phyloP scores from a whole-genome alignment of 1,284 basidiomycete species.

The Afroboletus lepidellus region DNA sequence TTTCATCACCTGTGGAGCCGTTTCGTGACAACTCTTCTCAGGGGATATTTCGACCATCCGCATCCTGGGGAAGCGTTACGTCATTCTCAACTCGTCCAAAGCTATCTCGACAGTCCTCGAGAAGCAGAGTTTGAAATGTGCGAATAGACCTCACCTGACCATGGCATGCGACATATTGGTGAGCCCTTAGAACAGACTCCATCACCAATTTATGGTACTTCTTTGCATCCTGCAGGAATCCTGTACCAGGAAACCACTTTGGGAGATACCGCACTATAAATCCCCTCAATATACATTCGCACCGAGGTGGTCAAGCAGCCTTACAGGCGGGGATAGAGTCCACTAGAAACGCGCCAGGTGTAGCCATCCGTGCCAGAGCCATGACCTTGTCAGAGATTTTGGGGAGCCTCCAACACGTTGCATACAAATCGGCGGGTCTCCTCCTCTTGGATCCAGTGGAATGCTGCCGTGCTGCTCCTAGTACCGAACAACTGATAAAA shows the following conservation, averaged over 20 bases:
- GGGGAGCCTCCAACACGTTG: conserved; percentile 21
- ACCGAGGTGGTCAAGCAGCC: no score
- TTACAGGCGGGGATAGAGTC: conserved; percentile 32
- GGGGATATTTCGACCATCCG: conserved; percentile 26
- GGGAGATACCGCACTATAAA: conserved; percentile 42
- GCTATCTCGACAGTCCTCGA: conserved; percentile 26
- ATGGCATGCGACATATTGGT: conserved; percentile 35
- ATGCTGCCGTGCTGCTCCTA: conserved; percentile 13
- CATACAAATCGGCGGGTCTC: conserved; percentile 24
- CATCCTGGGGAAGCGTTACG: conserved; percentile 18
- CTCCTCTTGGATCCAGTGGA: conserved; percentile 23
- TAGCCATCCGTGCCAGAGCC: conserved; percentile 4
- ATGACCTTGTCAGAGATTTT: conserved; percentile 18
- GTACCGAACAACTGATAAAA: conserved; percentile 31
- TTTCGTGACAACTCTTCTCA: conserved; percentile 5
- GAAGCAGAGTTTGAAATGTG: conserved; percentile 27
- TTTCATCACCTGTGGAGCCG: background rate
- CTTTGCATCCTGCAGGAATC: conserved; percentile 42
- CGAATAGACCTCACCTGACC: conserved; percentile 20
- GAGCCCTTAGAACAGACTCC: conserved; percentile 38
- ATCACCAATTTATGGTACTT: conserved; percentile 34
- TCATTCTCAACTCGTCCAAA: conserved; percentile 26
- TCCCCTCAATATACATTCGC: background rate
- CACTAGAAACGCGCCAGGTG: conserved; percentile 30
- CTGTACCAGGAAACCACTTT: conserved; percentile 50